Evolutionary conservation across 805 yeast species (phyloP).

Genomic region (Nakazawaea holstii): DNA sequence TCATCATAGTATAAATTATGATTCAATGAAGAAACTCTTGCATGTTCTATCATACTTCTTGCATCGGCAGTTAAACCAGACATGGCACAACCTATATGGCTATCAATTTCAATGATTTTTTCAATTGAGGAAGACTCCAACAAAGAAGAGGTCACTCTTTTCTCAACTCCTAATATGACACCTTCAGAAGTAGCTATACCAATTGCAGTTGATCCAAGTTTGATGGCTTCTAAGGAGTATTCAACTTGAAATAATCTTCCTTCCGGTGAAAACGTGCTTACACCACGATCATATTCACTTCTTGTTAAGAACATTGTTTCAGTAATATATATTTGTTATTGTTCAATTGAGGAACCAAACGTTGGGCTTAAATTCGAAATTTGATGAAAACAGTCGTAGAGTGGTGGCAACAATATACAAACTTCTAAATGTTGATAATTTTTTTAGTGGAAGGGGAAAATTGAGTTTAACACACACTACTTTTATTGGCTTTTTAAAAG

Average conservation of each 20-base stretch:
- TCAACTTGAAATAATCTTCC: slow-evolving; percentile 98
- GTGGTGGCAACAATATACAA: not conserved
- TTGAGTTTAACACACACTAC: too few species aligned
- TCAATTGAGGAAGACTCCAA: slow-evolving; percentile 92
- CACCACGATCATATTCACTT: slow-evolving; percentile 99
- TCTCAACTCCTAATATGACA: slow-evolving; percentile 93
- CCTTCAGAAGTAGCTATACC: slow-evolving; percentile 96
- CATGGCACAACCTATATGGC: slow-evolving; percentile 97
- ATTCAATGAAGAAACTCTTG: slow-evolving; percentile 82
- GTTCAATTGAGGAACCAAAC: too few species aligned
- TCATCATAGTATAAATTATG: slow-evolving; percentile 91
- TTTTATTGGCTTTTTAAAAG: too few species aligned
- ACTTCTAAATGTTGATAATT: not conserved
- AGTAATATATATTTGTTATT: too few species aligned
- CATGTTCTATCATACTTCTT: slow-evolving; percentile 97
- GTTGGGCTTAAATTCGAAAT: too few species aligned
- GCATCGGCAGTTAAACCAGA: slow-evolving; percentile 99
- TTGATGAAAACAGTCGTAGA: too few species aligned
- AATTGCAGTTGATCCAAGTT: slow-evolving; percentile 95
- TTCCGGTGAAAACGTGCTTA: slow-evolving; percentile 97
- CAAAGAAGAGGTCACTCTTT: slow-evolving; percentile 88
- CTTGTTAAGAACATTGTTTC: slow-evolving; percentile 87
- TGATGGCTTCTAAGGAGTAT: slow-evolving; percentile 95
- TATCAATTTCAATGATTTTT: slow-evolving; percentile 91
- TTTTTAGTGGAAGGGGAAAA: too few species aligned